phyloP scores from a whole-genome alignment of 1,284 basidiomycete genomes.

The Wallemia mellicola region DNA sequence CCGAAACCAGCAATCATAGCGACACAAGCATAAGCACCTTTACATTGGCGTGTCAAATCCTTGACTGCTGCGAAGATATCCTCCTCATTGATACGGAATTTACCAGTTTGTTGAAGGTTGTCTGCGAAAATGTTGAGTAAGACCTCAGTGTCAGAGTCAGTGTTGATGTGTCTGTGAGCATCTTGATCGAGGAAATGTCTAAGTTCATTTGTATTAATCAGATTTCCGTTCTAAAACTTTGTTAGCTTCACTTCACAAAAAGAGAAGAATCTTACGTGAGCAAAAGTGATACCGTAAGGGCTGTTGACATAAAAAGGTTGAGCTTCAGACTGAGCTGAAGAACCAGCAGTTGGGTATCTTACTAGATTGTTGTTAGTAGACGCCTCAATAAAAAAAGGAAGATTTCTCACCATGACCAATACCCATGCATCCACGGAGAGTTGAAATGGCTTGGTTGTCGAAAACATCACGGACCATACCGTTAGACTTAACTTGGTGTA shows the following conservation, averaged over 20 bases:
- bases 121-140: conserved; percentile 92
- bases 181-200: conserved; percentile 81
- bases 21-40: conserved; percentile 84
- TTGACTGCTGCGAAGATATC: conserved; percentile 90
- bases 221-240: conserved; percentile 64
- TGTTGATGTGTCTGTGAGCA: conserved; percentile 96
- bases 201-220: conserved; percentile 69
- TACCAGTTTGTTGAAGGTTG: conserved; percentile 91
- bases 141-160: conserved; percentile 88
- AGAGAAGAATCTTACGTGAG: conserved; percentile 35
- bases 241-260: conserved; percentile 4
- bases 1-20: conserved; percentile 98
- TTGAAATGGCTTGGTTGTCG: conserved; percentile 44
- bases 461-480: conserved; percentile 99
- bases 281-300: conserved; percentile 92
- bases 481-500: conserved; percentile 98
- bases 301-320: conserved; percentile 99
- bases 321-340: conserved; percentile 87
- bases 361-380: conserved; percentile 22
- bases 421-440: conserved; percentile 77
- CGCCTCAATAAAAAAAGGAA: background rate
- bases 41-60: conserved; percentile 59
- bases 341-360: conserved; percentile 90
- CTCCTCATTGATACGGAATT: conserved; percentile 98
- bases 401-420: conserved; percentile 80